Evolutionary conservation across 306 rosid species (phyloP).

Genomic region (Prunus kanzakura): DNA sequence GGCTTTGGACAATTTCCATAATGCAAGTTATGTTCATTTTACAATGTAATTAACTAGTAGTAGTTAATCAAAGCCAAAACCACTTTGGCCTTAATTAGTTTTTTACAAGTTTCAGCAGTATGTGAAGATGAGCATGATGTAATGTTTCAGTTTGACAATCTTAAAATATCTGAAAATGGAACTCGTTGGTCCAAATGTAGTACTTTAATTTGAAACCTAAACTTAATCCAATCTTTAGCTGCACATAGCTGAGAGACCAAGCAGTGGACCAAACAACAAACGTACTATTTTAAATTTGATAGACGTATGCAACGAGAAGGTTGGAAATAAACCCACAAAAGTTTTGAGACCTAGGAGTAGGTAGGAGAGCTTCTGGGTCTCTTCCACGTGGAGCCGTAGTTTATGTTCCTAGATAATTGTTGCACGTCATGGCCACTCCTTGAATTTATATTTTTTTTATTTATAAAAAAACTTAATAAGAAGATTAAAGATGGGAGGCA

Average conservation of each 20-base stretch:
- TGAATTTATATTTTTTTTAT: no score
- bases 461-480: no score
- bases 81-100: constrained; percentile 1
- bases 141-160: neutral
- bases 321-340: neutral
- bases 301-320: neutral
- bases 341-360: neutral
- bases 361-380: neutral
- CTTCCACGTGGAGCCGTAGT: constrained; percentile 17
- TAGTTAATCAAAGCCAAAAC: constrained; percentile 11
- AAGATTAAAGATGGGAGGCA: constrained; percentile 4
- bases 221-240: neutral
- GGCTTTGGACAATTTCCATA: neutral
- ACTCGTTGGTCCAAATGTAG: neutral
- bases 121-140: neutral
- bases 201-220: neutral
- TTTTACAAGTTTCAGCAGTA: neutral
- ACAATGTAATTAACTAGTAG: neutral
- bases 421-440: constrained; percentile 10
- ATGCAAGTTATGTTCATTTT: neutral
- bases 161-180: no score
- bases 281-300: neutral
- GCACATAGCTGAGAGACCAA: neutral
- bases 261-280: neutral
- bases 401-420: neutral